Percentiles rank a stretch among this genome's conserved stretches.
Evolutionary conservation across 768 basidiomycete genomes (phyloP).

Genomic region (Gloeophyllum trabeum): DNA sequence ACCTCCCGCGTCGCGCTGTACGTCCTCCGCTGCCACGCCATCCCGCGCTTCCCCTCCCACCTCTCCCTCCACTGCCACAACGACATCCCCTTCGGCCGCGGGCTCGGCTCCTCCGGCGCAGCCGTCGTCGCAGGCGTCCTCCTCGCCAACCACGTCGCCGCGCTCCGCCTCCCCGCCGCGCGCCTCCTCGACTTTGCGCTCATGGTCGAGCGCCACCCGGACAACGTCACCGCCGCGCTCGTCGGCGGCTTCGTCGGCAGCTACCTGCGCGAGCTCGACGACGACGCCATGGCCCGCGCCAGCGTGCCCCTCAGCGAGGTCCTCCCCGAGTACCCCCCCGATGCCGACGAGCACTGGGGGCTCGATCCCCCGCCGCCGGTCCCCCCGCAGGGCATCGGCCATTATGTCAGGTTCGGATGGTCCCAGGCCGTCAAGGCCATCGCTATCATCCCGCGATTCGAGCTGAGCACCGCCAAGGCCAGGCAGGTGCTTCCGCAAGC

Average conservation of each 20-base stretch:
- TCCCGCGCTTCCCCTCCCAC: constrained; percentile 64
- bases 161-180: constrained; percentile 51
- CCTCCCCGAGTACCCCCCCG: constrained; percentile 87
- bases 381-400: constrained; percentile 86
- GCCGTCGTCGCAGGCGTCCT: constrained; percentile 98
- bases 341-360: constrained; percentile 91
- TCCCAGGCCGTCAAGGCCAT: constrained; percentile 77
- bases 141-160: constrained; percentile 75
- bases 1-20: constrained; percentile 96
- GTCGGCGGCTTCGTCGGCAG: constrained; percentile 96
- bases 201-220: constrained; percentile 98
- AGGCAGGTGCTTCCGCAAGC: constrained; percentile 74
- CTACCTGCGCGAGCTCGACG: constrained; percentile 85
- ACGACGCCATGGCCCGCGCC: constrained; percentile 69
- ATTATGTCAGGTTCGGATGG: constrained; percentile 89
- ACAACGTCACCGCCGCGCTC: constrained; percentile 96
- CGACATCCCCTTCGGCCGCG: constrained; percentile 95
- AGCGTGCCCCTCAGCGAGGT: constrained; percentile 94
- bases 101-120: constrained; percentile 94
- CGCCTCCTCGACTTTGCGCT: constrained; percentile 91
- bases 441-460: constrained; percentile 91
- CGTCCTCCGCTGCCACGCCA: constrained; percentile 81
- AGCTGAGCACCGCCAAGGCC: constrained; percentile 92
- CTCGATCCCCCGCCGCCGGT: constrained; percentile 74
- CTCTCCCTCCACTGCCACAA: constrained; percentile 75